Evolutionary conservation across 2,329 filamentous ascomycete genomes (phyloP), one percentile per base, ranked within the genome.

Genomic region (Penicillium thymicola): DNA sequence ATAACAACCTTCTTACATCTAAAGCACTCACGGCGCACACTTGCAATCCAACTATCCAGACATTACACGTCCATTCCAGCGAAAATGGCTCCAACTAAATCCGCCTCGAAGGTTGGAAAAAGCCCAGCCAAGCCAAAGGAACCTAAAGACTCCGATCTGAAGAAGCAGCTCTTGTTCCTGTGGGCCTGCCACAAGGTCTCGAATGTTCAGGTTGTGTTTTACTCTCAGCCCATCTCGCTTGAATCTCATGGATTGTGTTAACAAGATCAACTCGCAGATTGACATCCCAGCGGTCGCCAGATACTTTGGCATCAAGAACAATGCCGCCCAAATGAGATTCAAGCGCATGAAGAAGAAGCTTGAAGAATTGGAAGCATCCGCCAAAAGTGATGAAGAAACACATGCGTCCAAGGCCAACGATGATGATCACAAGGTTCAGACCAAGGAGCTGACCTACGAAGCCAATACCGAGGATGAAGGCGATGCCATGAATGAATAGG

Each of bases 141-240:
- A 3, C 13, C 38, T 23, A 49, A 11, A 23, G 51, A 49, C 2
- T 18, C 45, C 2, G 51, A 54, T 9, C 0, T 54, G 37, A 43
- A 54, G 25, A 50, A 42, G n/a, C 45, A 41, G 16, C 30, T 54
- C 11, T 11, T 54, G 4, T 42, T 54, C 37, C 21, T 54, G 11
- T 54, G 51, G 51, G 7, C 5, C 11, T 49, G 44, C 9, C n/a
- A 49, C 37, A 50, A 54, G 16, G 13, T 41, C 13, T 40, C 37
- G 1, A n/a, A 14, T 21, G 11, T 21, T 18, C 37, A 50, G 3
- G 51, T 54, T 4, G 10, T 6, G 51, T 40, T 14, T 30, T 25
- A 16, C 25, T 13, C 1, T 13, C 2, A 2, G 4, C 0, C 14
- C 5, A 34, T n/a, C 5, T 10, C 5, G 4, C 11, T 18, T 11